A percentile compares a stretch with the other conserved stretches of the same genome.
These are phyloP conservation scores for Calocybe gambosa DNA, from an alignment of 1,284 basidiomycete genomes.

Conservation along the genomic window DNA sequence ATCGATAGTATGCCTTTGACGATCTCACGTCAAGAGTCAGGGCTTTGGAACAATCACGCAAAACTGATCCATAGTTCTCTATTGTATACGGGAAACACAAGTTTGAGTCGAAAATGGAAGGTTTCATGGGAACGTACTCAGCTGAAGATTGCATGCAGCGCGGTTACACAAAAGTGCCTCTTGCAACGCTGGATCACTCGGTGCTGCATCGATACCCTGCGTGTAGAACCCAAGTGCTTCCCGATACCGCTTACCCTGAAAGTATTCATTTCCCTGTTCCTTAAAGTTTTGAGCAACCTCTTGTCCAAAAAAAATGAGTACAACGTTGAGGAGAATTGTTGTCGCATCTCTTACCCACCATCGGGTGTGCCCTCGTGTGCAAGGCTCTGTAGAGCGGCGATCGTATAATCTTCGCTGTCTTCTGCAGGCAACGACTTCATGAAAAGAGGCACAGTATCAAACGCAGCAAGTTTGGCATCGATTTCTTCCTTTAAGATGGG, in stretches of 20 bases:
- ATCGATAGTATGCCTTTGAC: slow-evolving; percentile 82
- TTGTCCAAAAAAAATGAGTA: slow-evolving; percentile 26
- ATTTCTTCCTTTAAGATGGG: slow-evolving; percentile 30
- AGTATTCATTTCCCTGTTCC: slow-evolving; percentile 93
- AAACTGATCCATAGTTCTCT: slow-evolving; percentile 85
- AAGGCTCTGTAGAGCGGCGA: slow-evolving; percentile 84
- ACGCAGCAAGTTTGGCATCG: slow-evolving; percentile 42
- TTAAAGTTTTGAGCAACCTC: slow-evolving; percentile 93
- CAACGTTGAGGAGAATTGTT: not conserved
- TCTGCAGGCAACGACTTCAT: slow-evolving; percentile 85
- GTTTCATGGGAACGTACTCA: slow-evolving; percentile 47
- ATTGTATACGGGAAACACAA: not conserved
- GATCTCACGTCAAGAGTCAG: slow-evolving; percentile 58
- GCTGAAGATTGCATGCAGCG: slow-evolving; percentile 88
- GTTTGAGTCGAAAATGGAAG: not conserved
- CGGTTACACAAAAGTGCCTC: slow-evolving; percentile 83
- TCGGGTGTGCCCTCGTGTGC: slow-evolving; percentile 89
- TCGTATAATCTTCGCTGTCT: slow-evolving; percentile 51
- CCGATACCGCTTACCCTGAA: slow-evolving; percentile 77
- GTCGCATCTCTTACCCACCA: slow-evolving; percentile 53
- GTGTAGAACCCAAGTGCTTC: slow-evolving; percentile 91
- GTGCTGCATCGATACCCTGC: slow-evolving; percentile 82
- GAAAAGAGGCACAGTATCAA: slow-evolving; percentile 77
- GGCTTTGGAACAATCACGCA: slow-evolving; percentile 78
- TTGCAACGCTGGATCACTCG: slow-evolving; percentile 53